Conservation (phyloP, 192 early-diverging fungal species). For the Coemansia sp. region DNA sequence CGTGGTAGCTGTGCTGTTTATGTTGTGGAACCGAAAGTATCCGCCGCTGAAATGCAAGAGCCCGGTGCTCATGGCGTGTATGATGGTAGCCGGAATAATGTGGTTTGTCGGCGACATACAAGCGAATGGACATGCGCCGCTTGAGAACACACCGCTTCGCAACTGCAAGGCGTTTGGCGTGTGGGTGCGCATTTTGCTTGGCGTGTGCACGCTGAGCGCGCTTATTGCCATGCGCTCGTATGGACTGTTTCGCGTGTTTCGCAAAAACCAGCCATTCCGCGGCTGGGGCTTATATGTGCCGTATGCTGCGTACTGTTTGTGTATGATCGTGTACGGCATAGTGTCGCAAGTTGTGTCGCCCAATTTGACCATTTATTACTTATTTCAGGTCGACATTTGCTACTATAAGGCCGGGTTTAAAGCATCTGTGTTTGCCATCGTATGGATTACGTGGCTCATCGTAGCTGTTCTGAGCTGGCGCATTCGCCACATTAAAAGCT, state of each 20-base stretch:
- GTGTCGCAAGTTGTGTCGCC: conserved; percentile 23
- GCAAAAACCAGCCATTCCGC: conserved; percentile 26
- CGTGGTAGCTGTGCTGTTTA: conserved; percentile 16
- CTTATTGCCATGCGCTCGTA: conserved; percentile 33
- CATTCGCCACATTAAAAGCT: conserved; percentile 49
- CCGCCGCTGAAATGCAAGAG: conserved; percentile 47
- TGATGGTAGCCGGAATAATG: conserved; percentile 6
- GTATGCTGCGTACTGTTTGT: conserved; percentile 10
- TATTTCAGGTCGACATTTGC: conserved; percentile 28
- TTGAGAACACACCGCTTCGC: conserved; percentile 7
- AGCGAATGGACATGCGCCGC: conserved; percentile 30
- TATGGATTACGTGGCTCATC: conserved; percentile 37
- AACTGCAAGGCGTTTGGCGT: conserved; percentile 44
- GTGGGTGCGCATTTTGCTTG: conserved; percentile 43
- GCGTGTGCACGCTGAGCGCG: conserved; percentile 24
- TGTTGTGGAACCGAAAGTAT: conserved; percentile 37
- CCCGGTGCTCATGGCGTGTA: conserved; percentile 25
- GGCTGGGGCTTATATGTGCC: conserved; percentile 34
- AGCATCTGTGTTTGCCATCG: conserved; percentile 28
- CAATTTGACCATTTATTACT: conserved; percentile 14
- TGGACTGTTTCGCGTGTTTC: conserved; percentile 34
- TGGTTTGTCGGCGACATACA: conserved; percentile 40
- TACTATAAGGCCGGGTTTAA: conserved; percentile 25
- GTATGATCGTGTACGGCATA: conserved; percentile 26
- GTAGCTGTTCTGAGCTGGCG: conserved; percentile 31